A percentile compares a stretch with the other conserved stretches of the same genome.
phyloP scores from a whole-genome alignment of 768 basidiomycete genomes.

The Kwoniella botswanensis region DNA sequence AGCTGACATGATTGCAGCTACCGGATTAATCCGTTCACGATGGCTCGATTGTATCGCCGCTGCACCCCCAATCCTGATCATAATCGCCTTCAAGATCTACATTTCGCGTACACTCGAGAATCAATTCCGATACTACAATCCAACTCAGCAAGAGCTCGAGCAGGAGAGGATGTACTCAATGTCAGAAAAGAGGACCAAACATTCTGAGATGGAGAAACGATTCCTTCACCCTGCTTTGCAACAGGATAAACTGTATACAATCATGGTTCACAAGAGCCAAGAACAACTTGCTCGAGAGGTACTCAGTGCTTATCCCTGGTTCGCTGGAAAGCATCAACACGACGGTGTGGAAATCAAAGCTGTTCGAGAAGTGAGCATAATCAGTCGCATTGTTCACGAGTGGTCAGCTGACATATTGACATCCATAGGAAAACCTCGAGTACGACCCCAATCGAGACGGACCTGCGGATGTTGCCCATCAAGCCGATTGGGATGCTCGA shows the following conservation, averaged over 20 bases:
- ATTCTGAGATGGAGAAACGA: conserved; percentile 82
- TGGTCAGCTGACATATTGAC: conserved; percentile 15
- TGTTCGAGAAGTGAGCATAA: conserved; percentile 48
- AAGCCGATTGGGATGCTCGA: conserved; percentile 84
- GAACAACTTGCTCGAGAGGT: conserved; percentile 58
- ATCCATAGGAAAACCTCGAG: conserved; percentile 57
- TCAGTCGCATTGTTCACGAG: not conserved
- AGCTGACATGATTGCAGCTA: conserved; percentile 29
- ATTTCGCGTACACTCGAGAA: conserved; percentile 71
- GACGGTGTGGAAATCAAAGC: conserved; percentile 55
- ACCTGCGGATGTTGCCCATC: conserved; percentile 42
- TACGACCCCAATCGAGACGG: conserved; percentile 57
- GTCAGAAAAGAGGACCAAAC: conserved; percentile 77
- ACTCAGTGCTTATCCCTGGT: conserved; percentile 56
- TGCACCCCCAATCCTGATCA: conserved; percentile 82
- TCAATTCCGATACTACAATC: conserved; percentile 81
- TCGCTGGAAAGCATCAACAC: conserved; percentile 42
- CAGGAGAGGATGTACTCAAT: conserved; percentile 67
- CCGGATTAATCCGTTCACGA: conserved; percentile 72
- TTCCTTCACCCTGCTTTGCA: conserved; percentile 95
- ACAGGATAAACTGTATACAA: conserved; percentile 69
- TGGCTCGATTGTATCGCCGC: conserved; percentile 73
- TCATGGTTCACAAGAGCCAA: conserved; percentile 60
- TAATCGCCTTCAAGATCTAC: conserved; percentile 83
- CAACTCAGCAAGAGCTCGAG: conserved; percentile 64